A percentile compares a stretch with the other conserved stretches of the same genome.
Evolutionary conservation across 345 rosid genomes (phyloP).

Genomic region (Carallia brachiata): DNA sequence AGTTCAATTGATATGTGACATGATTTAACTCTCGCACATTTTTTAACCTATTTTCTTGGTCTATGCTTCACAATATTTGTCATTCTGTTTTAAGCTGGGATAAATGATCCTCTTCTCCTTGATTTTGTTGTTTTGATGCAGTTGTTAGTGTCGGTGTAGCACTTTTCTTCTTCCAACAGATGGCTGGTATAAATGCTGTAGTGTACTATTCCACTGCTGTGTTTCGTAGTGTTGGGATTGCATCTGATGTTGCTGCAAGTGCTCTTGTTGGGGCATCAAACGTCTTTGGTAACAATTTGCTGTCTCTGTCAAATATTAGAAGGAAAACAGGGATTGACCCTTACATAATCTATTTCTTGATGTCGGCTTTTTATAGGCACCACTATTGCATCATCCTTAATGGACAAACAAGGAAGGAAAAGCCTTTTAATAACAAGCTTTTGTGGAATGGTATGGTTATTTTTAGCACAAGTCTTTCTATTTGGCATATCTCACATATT

Average conservation of each 20-base stretch:
- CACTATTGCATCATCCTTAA: slow-evolving; percentile 87
- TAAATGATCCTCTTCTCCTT: background rate
- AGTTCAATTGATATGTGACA: too few species aligned
- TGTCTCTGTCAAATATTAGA: background rate
- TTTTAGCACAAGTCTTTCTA: background rate
- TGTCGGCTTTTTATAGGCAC: slow-evolving; percentile 61
- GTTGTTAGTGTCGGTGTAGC: slow-evolving; percentile 98
- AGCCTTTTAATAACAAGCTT: slow-evolving; percentile 88
- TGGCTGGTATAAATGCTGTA: slow-evolving; percentile 98
- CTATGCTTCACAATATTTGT: too few species aligned
- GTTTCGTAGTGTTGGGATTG: slow-evolving; percentile 85
- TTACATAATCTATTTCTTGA: background rate
- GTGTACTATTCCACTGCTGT: slow-evolving; percentile 97
- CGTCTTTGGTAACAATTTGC: slow-evolving; percentile 63
- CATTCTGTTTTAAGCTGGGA: too few species aligned
- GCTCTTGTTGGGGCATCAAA: slow-evolving; percentile 98
- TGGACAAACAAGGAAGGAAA: slow-evolving; percentile 97
- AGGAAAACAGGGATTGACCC: background rate
- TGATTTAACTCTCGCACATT: too few species aligned
- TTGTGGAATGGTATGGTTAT: slow-evolving; percentile 71
- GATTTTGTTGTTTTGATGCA: slow-evolving; percentile 35
- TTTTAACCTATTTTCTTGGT: too few species aligned
- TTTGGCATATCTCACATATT: slow-evolving; percentile 1
- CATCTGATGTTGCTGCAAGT: slow-evolving; percentile 98
- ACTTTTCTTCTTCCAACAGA: slow-evolving; percentile 95